Percentiles rank a stretch among this genome's conserved stretches.
These are phyloP conservation scores for Lactuca saligna DNA, from an alignment of 129 eudicot genomes.

Conservation along the genomic window DNA sequence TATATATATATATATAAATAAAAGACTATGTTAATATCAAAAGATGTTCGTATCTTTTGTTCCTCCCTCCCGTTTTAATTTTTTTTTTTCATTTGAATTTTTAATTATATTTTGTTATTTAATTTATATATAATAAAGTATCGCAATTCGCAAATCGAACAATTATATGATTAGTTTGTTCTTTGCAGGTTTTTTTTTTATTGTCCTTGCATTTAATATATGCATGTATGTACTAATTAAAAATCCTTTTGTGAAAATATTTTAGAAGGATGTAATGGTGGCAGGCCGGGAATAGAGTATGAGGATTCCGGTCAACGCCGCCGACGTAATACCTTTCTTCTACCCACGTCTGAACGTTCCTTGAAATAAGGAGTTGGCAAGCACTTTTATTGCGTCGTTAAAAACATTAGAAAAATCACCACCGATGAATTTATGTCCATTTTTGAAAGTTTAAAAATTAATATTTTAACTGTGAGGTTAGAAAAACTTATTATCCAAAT, in stretches of 20 bases:
- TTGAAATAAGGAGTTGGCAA: conserved; percentile 28
- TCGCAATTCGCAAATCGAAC: no score
- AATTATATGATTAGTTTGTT: no score
- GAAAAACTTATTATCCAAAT: no score
- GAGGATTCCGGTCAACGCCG: conserved; percentile 20
- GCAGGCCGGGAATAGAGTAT: conserved; percentile 4
- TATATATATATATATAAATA: no score
- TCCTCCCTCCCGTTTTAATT: no score
- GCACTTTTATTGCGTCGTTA: conserved; percentile 6
- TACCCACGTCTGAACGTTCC: conserved; percentile 29
- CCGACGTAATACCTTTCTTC: conserved; percentile 22
- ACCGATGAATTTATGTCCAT: neutral
- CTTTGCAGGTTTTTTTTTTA: no score
- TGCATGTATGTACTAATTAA: neutral
- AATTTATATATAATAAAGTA: no score
- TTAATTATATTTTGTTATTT: no score
- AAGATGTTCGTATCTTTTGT: neutral
- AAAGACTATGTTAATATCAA: no score
- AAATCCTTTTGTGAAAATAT: neutral
- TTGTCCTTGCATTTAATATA: neutral
- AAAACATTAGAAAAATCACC: neutral
- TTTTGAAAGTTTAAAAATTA: no score
- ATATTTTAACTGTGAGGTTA: no score
- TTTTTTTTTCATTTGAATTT: no score
- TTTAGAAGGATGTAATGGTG: neutral